Evolutionary conservation across 1,284 basidiomycete species (phyloP), one percentile per base, ranked within the genome.

Genomic region (Naganishia albida): DNA sequence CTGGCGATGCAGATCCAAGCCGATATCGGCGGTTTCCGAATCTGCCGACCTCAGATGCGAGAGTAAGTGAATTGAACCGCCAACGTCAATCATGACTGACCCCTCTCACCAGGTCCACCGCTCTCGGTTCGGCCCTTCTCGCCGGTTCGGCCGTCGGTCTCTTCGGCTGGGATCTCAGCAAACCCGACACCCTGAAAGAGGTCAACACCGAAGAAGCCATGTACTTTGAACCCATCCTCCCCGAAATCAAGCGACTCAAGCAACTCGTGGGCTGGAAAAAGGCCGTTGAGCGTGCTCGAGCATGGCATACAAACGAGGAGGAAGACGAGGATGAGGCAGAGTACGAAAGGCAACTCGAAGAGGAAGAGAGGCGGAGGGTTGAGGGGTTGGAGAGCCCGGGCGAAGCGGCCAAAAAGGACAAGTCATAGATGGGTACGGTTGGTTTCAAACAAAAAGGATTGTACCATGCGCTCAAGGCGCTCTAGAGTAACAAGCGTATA

Each of bases 81-180:
- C 44, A 23, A 7, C 49, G 54, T 52, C 26, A 25, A 67, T 28
- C 30, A 30, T 52, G 13, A 52, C n/a, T 56, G 49, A 60, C 57
- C 57, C 25, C 48, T 25, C 20, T 13, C 12, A 16, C 8, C 68
- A 91, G 89, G 77, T 93, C 91, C 10, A 99, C 95, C 7, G 95
- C 96, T 6, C 83, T 99, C 44, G 95, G 95, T n/a, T 92, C 93
- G 10, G 96, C 96, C 20, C 81, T 99, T 46, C 85, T 97, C n/a
- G 95, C 96, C 16, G 96, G 90, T 16, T 85, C 90, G 46, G 93
- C 95, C 0, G 84, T 98, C 39, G 83, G 85, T 6, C 82, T 98
- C 30, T 95, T 91, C 72, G 95, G 93, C n/a, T 99, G 95, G 96
- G 88, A 98, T 77, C 79, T 98, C 64, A 83, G 81, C 67, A 85